Evolutionary conservation across 2,329 filamentous ascomycete species (phyloP), one percentile per base, ranked within the genome.

Genomic region (Phialophora verrucosa): DNA sequence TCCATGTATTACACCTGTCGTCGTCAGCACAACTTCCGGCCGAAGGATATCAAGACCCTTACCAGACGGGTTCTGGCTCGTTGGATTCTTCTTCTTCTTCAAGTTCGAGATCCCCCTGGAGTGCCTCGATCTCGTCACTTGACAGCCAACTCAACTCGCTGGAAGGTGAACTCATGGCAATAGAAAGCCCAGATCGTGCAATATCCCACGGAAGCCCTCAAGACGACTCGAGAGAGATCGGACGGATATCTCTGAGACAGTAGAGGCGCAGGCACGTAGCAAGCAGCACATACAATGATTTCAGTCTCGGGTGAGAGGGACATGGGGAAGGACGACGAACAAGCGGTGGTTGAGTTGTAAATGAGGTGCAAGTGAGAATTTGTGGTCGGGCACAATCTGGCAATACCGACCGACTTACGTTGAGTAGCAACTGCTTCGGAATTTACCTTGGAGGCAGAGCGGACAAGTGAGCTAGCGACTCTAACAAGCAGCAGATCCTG

Each of bases 1-100:
- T 61, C 61, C 65, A 67, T 10, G 25, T 53, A 47, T 64, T 64
- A n/a, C 53, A 31, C 62, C 62, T 64, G 25, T 27, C 17, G 14
- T 31, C 47, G 35, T 64, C 25, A 62, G 50, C 49, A 10, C 49
- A 62, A 56, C 14, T n/a, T 47, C 38, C 7, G 4, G 17, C 29
- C 17, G 35, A 38, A 12, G n/a, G 17, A 38, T 44, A n/a, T 7
- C n/a, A 38, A 23, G 4, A n/a, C 11, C 14, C 49, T 44, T 29
- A 63, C 61, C 61, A 58, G 42, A 58, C 61, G 4, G 51, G 53
- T 11, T 23, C 17, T 6, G 31, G 7, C 11, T 27, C 35, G n/a
- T 35, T 8, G 6, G 17, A 38, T 2, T 47, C 32, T 12, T 23
- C 25, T n/a, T 25, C 23, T 12, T 23, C 25, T n/a, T 32, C 32